Evolutionary conservation across 2,329 filamentous ascomycete species (phyloP).

Genomic region (Aspergillus sp.): DNA sequence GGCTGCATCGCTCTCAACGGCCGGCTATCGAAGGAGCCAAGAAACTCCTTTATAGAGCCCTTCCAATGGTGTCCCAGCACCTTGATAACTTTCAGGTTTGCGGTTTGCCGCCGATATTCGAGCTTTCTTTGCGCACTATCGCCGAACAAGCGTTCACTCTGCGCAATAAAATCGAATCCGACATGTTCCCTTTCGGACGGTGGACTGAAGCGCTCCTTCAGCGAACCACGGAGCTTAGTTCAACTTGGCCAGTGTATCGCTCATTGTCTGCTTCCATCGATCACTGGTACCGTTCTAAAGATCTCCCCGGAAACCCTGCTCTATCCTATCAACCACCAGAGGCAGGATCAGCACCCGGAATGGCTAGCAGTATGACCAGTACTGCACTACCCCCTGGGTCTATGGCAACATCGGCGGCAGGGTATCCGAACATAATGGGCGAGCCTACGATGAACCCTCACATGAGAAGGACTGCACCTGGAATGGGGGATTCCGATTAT

Average conservation of each 20-base stretch:
- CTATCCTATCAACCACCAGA: conserved; percentile 13
- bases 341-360: conserved; percentile 4
- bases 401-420: conserved; percentile 8
- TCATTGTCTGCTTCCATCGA: conserved; percentile 33
- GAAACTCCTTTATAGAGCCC: conserved; percentile 38
- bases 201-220: conserved; percentile 39
- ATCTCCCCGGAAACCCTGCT: conserved; percentile 11
- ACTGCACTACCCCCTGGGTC: conserved; percentile 8
- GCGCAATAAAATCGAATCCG: conserved; percentile 30
- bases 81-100: conserved; percentile 41
- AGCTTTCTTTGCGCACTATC: conserved; percentile 39
- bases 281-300: conserved; percentile 28
- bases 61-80: conserved; percentile 40
- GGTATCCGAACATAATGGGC: conserved; percentile 4
- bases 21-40: conserved; percentile 38
- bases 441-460: conserved; percentile 17
- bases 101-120: conserved; percentile 41
- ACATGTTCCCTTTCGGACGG: conserved; percentile 36
- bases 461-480: conserved; percentile 12
- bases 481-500: conserved; percentile 24
- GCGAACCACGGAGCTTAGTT: conserved; percentile 27
- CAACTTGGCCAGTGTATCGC: conserved; percentile 39
- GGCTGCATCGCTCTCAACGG: conserved; percentile 33
- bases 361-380: background rate
- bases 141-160: conserved; percentile 36